Conservation (phyloP, 805 yeast species). For the Candida ponderosae region DNA sequence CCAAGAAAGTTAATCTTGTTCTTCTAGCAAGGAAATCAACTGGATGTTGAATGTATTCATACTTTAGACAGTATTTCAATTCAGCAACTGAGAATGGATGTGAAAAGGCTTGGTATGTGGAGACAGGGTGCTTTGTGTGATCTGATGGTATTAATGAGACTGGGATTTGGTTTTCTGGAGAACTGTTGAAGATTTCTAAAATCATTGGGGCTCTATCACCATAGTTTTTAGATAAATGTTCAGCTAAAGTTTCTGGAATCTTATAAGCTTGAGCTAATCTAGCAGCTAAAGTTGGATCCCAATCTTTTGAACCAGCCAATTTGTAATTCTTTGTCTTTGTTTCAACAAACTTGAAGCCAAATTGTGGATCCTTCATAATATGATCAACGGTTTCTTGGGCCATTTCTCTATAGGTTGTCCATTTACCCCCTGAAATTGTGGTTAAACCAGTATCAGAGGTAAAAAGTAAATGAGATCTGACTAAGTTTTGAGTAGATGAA, state of each 20-base stretch:
- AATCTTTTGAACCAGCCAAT: conserved; percentile 77
- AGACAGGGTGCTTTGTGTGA: conserved; percentile 18
- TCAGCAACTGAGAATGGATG: conserved; percentile 91
- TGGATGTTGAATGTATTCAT: conserved; percentile 86
- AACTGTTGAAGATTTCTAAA: conserved; percentile 44
- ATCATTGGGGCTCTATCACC: conserved; percentile 85
- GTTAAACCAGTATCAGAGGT: conserved; percentile 68
- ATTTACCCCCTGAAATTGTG: conserved; percentile 93
- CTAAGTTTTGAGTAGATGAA: conserved; percentile 74
- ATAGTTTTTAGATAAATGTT: conserved; percentile 77
- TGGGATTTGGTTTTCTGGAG: conserved; percentile 53
- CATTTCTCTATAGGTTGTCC: conserved; percentile 98
- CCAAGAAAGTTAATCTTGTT: conserved; percentile 86
- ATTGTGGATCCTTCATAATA: conserved; percentile 44
- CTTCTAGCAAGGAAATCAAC: conserved; percentile 89
- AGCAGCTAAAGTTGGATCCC: conserved; percentile 65
- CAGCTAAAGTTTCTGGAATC: conserved; percentile 67
- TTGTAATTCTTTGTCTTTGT: conserved; percentile 36
- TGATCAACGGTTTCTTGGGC: conserved; percentile 87
- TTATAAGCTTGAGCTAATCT: conserved; percentile 73
- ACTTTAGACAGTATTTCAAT: conserved; percentile 67
- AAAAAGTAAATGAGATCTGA: conserved; percentile 79
- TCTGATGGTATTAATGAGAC: conserved; percentile 44
- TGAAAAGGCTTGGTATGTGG: conserved; percentile 43
- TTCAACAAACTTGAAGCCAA: conserved; percentile 27